Percentiles rank a stretch among this genome's conserved stretches.
phyloP scores from a whole-genome alignment of 2,329 filamentous ascomycete species.

The Xylaria sp. region DNA sequence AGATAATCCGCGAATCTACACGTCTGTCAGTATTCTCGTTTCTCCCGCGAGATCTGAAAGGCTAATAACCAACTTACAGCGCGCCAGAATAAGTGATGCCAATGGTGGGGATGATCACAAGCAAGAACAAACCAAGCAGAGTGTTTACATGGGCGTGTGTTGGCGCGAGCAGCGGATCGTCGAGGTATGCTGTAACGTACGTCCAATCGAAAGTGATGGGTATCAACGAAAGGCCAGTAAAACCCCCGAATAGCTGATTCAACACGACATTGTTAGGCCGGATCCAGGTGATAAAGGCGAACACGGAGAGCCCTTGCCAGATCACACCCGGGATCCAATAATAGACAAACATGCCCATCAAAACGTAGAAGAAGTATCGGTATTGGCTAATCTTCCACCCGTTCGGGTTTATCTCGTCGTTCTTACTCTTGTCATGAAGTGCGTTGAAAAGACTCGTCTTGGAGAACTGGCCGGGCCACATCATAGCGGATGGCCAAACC shows the following conservation, averaged over 20 bases:
- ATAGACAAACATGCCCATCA: conserved; percentile 58
- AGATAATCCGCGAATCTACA: conserved; percentile 61
- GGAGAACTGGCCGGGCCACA: conserved; percentile 60
- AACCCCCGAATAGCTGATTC: conserved; percentile 63
- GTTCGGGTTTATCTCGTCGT: conserved; percentile 54
- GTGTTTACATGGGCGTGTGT: conserved; percentile 57
- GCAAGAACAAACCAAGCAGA: conserved; percentile 55
- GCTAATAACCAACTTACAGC: conserved; percentile 46
- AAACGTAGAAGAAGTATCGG: conserved; percentile 59
- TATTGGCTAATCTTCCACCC: conserved; percentile 61
- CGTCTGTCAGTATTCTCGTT: conserved; percentile 31
- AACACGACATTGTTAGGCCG: conserved; percentile 59
- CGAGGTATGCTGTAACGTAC: conserved; percentile 52
- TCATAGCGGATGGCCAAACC: conserved; percentile 60
- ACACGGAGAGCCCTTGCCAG: conserved; percentile 61
- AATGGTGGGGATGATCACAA: conserved; percentile 58
- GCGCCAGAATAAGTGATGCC: conserved; percentile 60
- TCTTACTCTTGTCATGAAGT: conserved; percentile 56
- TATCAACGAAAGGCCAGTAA: conserved; percentile 55
- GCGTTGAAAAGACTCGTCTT: conserved; percentile 61
- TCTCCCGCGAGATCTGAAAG: neutral
- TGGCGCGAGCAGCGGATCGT: conserved; percentile 51
- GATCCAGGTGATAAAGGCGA: conserved; percentile 61
- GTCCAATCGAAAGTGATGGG: conserved; percentile 61
- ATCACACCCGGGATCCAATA: conserved; percentile 66